Percentiles rank a stretch among this genome's conserved stretches.
These are phyloP conservation scores for Gossypium turneri DNA, from an alignment of 345 rosid species.

Conservation along the genomic window DNA sequence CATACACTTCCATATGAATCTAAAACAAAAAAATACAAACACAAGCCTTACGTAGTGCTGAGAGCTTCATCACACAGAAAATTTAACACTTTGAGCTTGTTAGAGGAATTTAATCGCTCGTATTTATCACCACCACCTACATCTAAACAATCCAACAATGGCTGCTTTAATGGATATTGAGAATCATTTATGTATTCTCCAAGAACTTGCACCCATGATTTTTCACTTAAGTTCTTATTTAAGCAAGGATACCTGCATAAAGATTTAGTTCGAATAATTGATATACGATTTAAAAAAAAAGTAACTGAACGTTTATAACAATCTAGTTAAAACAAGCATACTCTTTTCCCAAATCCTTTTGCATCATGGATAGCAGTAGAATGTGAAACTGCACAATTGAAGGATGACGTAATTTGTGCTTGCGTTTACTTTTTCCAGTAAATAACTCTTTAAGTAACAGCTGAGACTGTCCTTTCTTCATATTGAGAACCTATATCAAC, in stretches of 20 bases:
- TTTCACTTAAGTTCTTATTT: conserved; percentile 4
- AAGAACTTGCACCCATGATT: conserved; percentile 22
- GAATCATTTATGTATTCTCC: conserved; percentile 21
- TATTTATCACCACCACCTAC: conserved; percentile 21
- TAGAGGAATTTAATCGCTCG: conserved; percentile 26
- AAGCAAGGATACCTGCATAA: conserved; percentile 14
- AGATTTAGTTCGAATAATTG: not conserved
- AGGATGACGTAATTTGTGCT: conserved; percentile 1
- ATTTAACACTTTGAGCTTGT: conserved; percentile 42
- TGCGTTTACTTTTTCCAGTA: conserved; percentile 2
- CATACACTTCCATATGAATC: not conserved
- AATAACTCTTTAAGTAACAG: conserved; percentile 15
- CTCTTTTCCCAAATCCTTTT: conserved; percentile 14
- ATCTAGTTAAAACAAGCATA: conserved; percentile 4
- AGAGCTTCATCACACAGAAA: conserved; percentile 55
- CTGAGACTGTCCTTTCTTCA: conserved; percentile 17
- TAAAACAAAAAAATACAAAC: not conserved
- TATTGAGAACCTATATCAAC: conserved; percentile 11
- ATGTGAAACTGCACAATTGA: conserved; percentile 17
- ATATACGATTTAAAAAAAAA: conserved; percentile 5
- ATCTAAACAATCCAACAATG: conserved; percentile 17
- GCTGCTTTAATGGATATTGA: conserved; percentile 12
- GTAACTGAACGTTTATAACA: not conserved
- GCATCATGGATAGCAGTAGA: conserved; percentile 17
- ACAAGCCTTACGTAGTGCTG: conserved; percentile 26